Evolutionary conservation across 164 flowering plant species (phyloP), one percentile per base, ranked within the genome.

Genomic region (Paratinospora sagittata): DNA sequence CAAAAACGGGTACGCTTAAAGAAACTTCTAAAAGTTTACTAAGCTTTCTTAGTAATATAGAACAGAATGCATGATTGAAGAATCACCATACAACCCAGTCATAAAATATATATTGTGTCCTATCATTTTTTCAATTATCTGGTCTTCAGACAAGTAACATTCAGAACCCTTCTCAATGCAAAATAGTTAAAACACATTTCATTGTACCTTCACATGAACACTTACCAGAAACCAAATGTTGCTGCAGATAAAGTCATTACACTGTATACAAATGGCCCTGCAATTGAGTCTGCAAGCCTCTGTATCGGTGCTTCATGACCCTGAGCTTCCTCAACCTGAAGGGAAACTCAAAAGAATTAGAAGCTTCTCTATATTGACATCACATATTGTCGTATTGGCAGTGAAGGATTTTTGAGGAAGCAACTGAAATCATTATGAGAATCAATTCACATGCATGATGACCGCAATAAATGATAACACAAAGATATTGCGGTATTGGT

Each of bases 321-420:
- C 84, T 94, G 98, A 72, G 98, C 97, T 79, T 90, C 98, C 82
- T 91, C 97, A 77, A 94, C 97, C 98, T 94, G 73, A 77, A 77
- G 57, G 26, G 23, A 21, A 21, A 36, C 34, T 30, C 34, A 30
- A 30, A 30, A 30, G 9, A 64, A 64, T 13, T 36, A 66, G 9
- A 55, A 5, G 24, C 21, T n/a, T 55, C 24, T 4, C 17, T 21
- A 55, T n/a, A 55, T 19, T 6, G 8, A 55, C 10, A 55, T 21
- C n/a, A 52, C 2, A n/a, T 55, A 55, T 55, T 2, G 61, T 9
- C 4, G 10, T 55, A 21, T 55, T 55, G 61, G 61, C n/a, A 6
- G 9, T 55, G 17, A 55, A 55, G 61, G 21, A 3, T 9, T n/a
- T 55, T n/a, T n/a, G n/a, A n/a, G n/a, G n/a, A n/a, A n/a, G n/a